A percentile compares a stretch with the other conserved stretches of the same genome.
These are phyloP conservation scores for Trichoderma parareesei DNA, from an alignment of 495 filamentous ascomycete genomes.

Conservation along the genomic window DNA sequence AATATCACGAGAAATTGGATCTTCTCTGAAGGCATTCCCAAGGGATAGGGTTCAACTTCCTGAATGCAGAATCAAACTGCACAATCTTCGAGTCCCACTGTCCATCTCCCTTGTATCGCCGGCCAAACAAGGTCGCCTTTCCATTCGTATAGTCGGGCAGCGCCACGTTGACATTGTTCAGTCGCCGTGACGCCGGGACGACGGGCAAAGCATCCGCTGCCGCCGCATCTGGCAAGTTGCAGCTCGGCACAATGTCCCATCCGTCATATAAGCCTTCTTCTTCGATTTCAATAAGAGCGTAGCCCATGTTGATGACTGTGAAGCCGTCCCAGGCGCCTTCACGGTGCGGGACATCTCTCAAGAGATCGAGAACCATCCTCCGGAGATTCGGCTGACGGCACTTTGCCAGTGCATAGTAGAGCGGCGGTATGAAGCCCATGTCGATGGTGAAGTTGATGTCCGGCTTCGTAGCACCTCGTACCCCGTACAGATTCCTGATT, in stretches of 20 bases:
- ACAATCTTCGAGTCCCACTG: neutral
- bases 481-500: neutral
- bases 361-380: constrained; percentile 32
- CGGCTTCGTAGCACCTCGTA: constrained; percentile 9
- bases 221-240: neutral
- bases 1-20: neutral
- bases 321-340: constrained; percentile 44
- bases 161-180: constrained; percentile 1
- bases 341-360: constrained; percentile 32
- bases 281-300: constrained; percentile 31
- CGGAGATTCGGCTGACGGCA: constrained; percentile 44
- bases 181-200: neutral
- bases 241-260: constrained; percentile 14
- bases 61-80: neutral
- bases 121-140: constrained; percentile 1
- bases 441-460: constrained; percentile 33
- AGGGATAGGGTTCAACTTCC: neutral
- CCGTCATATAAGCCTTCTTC: constrained; percentile 22
- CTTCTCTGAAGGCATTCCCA: neutral
- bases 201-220: neutral
- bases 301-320: constrained; percentile 20
- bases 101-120: neutral
- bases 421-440: constrained; percentile 41
- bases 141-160: neutral
- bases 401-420: constrained; percentile 48